These are phyloP conservation scores for Benincasa hispida DNA, from an alignment of 306 rosid species.

Conservation along the genomic window DNA sequence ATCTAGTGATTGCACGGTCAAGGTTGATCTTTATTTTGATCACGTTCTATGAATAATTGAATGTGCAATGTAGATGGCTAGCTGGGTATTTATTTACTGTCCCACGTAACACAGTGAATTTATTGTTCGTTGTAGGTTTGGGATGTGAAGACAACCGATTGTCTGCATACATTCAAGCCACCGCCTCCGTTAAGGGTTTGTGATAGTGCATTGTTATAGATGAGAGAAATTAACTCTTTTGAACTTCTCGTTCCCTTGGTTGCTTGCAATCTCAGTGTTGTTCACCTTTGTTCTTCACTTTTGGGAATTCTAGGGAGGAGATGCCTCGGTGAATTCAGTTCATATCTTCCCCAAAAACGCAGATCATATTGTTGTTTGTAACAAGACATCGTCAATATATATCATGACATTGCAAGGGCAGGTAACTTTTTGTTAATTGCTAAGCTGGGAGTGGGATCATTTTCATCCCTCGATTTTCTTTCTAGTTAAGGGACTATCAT, in stretches of 20 bases:
- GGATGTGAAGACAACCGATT: constrained; percentile 82
- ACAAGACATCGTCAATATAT: constrained; percentile 89
- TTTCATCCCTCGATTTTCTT: not conserved
- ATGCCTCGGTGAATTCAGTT: constrained; percentile 96
- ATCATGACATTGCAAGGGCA: constrained; percentile 99
- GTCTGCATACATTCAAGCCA: constrained; percentile 92
- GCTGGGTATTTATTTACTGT: not conserved
- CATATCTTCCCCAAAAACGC: constrained; percentile 78
- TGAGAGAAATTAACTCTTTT: constrained; percentile 6
- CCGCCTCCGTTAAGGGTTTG: constrained; percentile 92
- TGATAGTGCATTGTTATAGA: not conserved
- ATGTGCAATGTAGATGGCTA: not conserved
- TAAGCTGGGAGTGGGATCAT: not conserved
- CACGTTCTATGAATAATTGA: not conserved
- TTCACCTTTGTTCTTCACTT: constrained; percentile 13
- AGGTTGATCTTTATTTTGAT: constrained; percentile 28
- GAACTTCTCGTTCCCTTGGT: not conserved
- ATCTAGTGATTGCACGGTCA: constrained; percentile 95
- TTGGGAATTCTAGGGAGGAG: constrained; percentile 60
- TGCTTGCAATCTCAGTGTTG: not conserved
- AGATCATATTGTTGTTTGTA: constrained; percentile 84
- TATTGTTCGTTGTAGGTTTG: constrained; percentile 51
- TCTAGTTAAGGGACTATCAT: not conserved
- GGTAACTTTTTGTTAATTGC: constrained; percentile 30
- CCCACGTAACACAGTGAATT: not conserved